Evolutionary conservation across 164 flowering plant species (phyloP), one percentile per base, ranked within the genome.

Genomic region (Piper betle): DNA sequence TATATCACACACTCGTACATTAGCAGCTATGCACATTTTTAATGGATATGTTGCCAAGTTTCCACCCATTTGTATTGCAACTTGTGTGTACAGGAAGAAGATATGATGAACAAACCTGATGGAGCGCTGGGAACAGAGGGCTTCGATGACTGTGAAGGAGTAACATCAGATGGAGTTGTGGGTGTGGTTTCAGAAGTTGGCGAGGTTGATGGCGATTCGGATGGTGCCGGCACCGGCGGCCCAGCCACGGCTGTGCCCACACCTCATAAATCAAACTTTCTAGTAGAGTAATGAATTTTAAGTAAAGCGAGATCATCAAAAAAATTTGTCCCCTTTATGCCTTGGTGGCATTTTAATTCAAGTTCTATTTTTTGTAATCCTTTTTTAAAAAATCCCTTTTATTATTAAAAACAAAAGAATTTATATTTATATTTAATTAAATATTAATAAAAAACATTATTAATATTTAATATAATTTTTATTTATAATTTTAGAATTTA

Each of bases 121-220:
- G 62, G 62, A 43, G 19, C 50, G 62, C 52, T 59, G n/a, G 62
- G 62, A 13, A 18, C 62, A 1, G 62, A 59, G n/a, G 62, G 62
- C 20, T 9, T 59, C 6, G 62, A 38, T 43, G 52, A 53, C 8
- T 15, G 19, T 15, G 62, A 37, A 16, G 62, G 2, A 11, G 52
- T 43, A 3, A 53, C 3, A 19, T 15, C 50, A 6, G 62, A n/a
- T 19, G 62, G 62, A 4, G 62, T 59, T 4, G 52, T 41, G n/a
- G 17, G 62, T 46, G 7, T n/a, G n/a, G n/a, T n/a, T n/a, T n/a
- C n/a, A n/a, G 52, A n/a, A 19, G 52, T 37, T 19, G 62, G 52
- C 43, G 62, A n/a, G n/a, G 52, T 43, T 43, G 60, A 15, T 58
- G 60, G 60, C 38, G 60, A 38, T 10, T 33, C 59, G 3, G 59